Base-by-base conservation (phyloP, 192 early-diverging fungal genomes). In the Entomortierella beljakovae region DNA sequence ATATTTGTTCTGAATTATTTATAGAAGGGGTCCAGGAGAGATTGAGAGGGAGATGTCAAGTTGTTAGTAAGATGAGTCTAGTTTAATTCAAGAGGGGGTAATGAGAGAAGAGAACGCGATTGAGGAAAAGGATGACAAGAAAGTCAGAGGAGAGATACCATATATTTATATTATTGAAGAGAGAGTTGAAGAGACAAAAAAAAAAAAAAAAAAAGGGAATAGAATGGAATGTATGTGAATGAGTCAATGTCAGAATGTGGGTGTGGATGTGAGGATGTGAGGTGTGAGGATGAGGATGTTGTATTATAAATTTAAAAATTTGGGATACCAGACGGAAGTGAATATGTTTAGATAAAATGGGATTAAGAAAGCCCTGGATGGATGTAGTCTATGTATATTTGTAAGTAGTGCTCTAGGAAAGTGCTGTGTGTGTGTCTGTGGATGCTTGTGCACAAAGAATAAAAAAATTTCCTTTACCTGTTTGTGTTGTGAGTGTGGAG, bases 1-100 rank as follows among this genome's bases (percentile, higher is more conserved):
- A 91, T 87, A 94, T 93, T 84, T 95, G 89, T 85, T 93, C 91
- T 69, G 88, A 87, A 86, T 88, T 81, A 93, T 94, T 61, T 31
- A 48, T 61, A 61, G 31, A 28, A 34, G 37, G 35, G 50, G 42
- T 33, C n/a, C 29, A 15, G 28, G 16, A 62, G 60, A 50, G 84
- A 91, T 88, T 74, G 90, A 88, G 68, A 92, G 16, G 50, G 60
- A 50, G 84, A 91, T 88, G 71, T 88, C 87, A 70, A 92, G 43
- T 46, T 46, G 43, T 46, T 46, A 46, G 43, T 20, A 16, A 26
- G 40, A 11, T 11, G 43, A 20, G 43, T 46, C 43, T 10, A 15
- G 43, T 46, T 46, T 15, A 20, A 46, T 46, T 38, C 70, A 92
- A 87, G 59, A 91, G 90, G 58, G 90, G 91, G 54, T 25, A 33